These are phyloP conservation scores for Dysphania ambrosioides DNA, from an alignment of 148 eudicot genomes.

Conservation along the genomic window DNA sequence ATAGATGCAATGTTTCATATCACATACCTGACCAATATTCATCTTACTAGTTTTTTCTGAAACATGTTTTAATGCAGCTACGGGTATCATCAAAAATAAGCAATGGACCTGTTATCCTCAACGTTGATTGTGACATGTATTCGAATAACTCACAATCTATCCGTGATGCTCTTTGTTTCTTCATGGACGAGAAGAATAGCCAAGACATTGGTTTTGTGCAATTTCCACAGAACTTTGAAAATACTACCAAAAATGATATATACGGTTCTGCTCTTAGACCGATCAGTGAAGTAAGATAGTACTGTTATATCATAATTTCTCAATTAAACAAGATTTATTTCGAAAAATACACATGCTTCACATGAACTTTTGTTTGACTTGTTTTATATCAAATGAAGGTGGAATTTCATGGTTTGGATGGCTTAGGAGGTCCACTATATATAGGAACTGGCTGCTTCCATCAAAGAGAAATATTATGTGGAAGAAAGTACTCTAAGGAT, in stretches of 20 bases:
- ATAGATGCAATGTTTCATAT: too few species aligned
- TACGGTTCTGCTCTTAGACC: conserved; percentile 42
- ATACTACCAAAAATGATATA: conserved; percentile 56
- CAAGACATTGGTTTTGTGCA: conserved; percentile 72
- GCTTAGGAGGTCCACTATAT: conserved; percentile 73
- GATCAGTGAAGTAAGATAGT: conserved; percentile 44
- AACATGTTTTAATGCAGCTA: conserved; percentile 40
- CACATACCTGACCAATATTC: background rate
- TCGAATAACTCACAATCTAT: conserved; percentile 57
- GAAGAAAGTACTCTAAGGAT: conserved; percentile 42
- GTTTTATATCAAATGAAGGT: conserved; percentile 34
- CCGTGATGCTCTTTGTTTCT: conserved; percentile 72
- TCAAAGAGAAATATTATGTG: conserved; percentile 61
- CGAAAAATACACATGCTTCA: background rate
- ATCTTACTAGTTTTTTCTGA: background rate
- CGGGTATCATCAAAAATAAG: conserved; percentile 79
- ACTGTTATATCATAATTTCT: background rate
- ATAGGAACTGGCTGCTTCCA: conserved; percentile 87
- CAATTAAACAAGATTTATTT: background rate
- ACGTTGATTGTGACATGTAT: conserved; percentile 87
- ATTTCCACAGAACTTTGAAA: conserved; percentile 60
- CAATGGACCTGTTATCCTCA: conserved; percentile 63
- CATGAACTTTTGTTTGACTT: background rate
- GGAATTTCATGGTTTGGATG: conserved; percentile 69
- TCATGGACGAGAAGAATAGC: conserved; percentile 72